Conservation (phyloP, 164 flowering plant species). For the Macadamia tetraphylla region DNA sequence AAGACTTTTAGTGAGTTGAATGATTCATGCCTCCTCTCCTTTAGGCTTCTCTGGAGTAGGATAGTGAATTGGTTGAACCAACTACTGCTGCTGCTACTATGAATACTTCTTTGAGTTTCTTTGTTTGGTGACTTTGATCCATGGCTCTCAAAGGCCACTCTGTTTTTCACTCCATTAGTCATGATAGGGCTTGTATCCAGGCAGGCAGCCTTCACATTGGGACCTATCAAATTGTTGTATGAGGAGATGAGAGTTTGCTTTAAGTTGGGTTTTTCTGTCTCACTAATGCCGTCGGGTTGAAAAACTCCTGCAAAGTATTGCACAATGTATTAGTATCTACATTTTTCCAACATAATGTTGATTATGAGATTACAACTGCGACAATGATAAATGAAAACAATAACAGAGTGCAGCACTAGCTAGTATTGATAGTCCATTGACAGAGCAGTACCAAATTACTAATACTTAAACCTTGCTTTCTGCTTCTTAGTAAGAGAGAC, state of each 20-base stretch:
- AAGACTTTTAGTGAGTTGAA: conserved; percentile 61
- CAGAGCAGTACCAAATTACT: no score
- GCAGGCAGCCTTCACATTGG: conserved; percentile 57
- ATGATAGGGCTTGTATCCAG: conserved; percentile 21
- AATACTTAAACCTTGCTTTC: no score
- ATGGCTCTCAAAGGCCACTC: neutral
- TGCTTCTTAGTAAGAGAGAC: no score
- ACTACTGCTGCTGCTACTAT: conserved; percentile 11
- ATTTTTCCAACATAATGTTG: no score
- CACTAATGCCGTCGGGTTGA: conserved; percentile 41
- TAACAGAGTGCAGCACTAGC: no score
- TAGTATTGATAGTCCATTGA: no score
- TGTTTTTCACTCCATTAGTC: conserved; percentile 3
- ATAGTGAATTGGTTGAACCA: conserved; percentile 72
- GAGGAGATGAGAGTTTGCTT: conserved; percentile 54
- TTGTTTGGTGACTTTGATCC: neutral
- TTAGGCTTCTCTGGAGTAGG: conserved; percentile 68
- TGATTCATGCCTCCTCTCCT: conserved; percentile 70
- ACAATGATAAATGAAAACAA: no score
- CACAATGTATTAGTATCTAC: neutral
- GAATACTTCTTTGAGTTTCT: conserved; percentile 6
- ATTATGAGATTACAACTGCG: no score
- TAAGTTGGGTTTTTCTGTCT: conserved; percentile 52
- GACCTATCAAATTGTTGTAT: conserved; percentile 58
- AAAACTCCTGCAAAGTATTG: conserved; percentile 49